Evolutionary conservation across 1,139 yeast genomes (phyloP), one percentile per base, ranked within the genome.

Genomic region (Entelexis sorbosivorans): DNA sequence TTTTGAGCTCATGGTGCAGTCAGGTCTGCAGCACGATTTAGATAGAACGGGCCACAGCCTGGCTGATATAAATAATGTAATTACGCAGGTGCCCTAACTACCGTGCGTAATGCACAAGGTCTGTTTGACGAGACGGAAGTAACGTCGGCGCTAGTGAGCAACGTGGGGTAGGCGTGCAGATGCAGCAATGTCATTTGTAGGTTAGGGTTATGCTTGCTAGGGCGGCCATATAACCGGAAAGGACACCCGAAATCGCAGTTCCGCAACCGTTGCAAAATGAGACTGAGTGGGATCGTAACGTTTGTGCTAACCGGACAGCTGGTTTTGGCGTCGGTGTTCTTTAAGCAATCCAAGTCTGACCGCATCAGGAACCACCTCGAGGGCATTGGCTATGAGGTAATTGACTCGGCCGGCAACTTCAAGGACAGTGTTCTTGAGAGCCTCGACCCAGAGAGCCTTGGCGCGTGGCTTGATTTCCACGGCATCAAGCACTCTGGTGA

Each of bases 291-390:
- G 9, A 48, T 43, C 26, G 31, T 38, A 2, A 20, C 35, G 6
- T 16, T 39, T 16, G 39, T 31, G 26, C 20, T 47, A 26, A 24
- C 33, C 4, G 39, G 39, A 6, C 39, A 34, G 22, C 34, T 52
- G 17, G 52, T 40, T 8, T n/a, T 43, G 46, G 59, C 51, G 16
- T 49, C 56, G 14, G 43, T 51, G 26, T 57, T 57, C 51, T 44
- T 57, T 44, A 43, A 54, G 47, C 51, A 53, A 20, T 42, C 57
- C 20, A 47, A 45, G 22, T 45, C 58, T 16, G 53, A 72, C 57
- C 61, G 69, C 19, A 75, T 84, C 77, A 63, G 77, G 51, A 65
- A 68, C 28, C 66, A 74, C 35, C 67, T 76, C 53, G 73, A 73
- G 24, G 64, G 76, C 52, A 69, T 69, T 20, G 73, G 71, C 59